Evolutionary conservation across 306 rosid genomes (phyloP), one percentile per base, ranked within the genome.

Genomic region (Fragaria ananassa): DNA sequence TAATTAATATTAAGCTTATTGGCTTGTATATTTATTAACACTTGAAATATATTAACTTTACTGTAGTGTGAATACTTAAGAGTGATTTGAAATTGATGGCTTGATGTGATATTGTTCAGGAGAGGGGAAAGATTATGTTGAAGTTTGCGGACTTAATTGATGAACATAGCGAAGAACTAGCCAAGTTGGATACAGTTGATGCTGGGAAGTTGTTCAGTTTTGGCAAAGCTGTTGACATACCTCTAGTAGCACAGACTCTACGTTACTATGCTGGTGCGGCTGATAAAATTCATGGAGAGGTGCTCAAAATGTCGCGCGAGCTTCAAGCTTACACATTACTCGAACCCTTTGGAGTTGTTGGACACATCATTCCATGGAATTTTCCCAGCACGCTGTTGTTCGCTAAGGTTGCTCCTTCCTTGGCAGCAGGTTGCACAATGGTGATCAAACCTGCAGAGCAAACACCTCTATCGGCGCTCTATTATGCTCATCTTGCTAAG

Each of bases 361-460:
- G 93, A 53, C 96, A 83, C 84, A 91, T 93, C 37, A 82, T 93
- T 60, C 98, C 98, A 1, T 93, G 97, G 98, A 93, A 93, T 67
- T 88, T 88, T 50, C 98, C 98, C 0, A 82, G 79, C 25, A 45
- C 79, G 45, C 66, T 91, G 88, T 81, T 91, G 45, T 76, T 82
- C 39, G 18, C 62, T 1, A 91, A 93, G 88, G 89, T 72, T 11
- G 64, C 82, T 83, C 98, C 98, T 10, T 78, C 98, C 53, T 87
- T 93, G 66, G 97, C 98, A 12, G 93, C 97, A 5, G 98, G 98
- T 27, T 93, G 98, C 85, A 91, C 98, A 19, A 85, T 93, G 90
- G 62, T 93, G 67, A 74, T 90, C 73, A 93, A 93, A 70, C 98
- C 98, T 1, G 97, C 97, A 18, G 97, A 93, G 83, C 98, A 93